Evolutionary conservation across 1,284 basidiomycete species (phyloP), one percentile per base, ranked within the genome.

Genomic region (Moesziomyces antarcticus): DNA sequence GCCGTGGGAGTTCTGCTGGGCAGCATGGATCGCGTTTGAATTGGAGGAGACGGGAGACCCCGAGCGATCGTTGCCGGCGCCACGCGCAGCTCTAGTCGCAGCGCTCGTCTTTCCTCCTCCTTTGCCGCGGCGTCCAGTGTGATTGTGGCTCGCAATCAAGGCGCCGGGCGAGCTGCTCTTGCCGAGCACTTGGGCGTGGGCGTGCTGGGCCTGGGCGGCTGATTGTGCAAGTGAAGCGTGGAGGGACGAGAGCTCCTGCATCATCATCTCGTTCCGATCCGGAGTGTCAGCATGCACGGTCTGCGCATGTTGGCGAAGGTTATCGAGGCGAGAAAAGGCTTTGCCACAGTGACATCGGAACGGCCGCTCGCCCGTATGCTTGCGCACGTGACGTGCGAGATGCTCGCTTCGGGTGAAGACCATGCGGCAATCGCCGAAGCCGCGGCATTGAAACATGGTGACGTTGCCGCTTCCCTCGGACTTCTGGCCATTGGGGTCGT

Each of bases 351-450:
- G 94, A 84, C 95, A 98, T 30, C 77, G 75, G 85, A 97, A 97
- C 5, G 95, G 95, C 7, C 94, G 89, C 84, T 97, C 95, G 66
- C 95, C 95, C 18, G 95, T 97, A 85, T 97, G 95, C 88, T 97
- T 97, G 76, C 94, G 88, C 81, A 97, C 93, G 87, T 98, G 95
- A 77, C 95, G 89, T 63, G 95, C 94, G 5, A 98, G 87, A 86
- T 97, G 95, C 85, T 97, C 95, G 84, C 91, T 93, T 84, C 95
- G 88, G 57, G 91, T 93, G 85, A 98, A 97, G 62, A 94, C 93
- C 93, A 97, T 97, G 73, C 91, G 89, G 86, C 95, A 97, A 58
- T 95, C 93, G 72, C 93, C 94, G 84, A 93, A 97, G 10, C 94
- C 94, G 64, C 91, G 89, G 86, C 95, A 98, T 80, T 94, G 92